A percentile compares a stretch with the other conserved stretches of the same genome.
Evolutionary conservation across 129 eudicot species (phyloP).

Genomic region (Saussurea involucrata): DNA sequence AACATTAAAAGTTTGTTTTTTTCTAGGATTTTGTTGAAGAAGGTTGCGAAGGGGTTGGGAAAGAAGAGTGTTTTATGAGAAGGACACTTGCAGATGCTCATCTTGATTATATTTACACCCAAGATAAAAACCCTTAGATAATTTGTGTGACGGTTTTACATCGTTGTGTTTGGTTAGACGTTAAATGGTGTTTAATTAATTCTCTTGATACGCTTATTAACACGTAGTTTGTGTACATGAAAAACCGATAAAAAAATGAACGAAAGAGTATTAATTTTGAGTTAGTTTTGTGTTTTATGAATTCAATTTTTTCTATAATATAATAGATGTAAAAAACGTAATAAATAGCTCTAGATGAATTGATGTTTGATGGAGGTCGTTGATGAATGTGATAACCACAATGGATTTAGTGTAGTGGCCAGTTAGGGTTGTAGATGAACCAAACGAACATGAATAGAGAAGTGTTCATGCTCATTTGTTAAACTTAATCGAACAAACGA

Average conservation of each 20-base stretch:
- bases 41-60: conserved; percentile 20
- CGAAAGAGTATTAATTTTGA: neutral
- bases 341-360: neutral
- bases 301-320: neutral
- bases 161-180: neutral
- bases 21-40: conserved; percentile 22
- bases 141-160: neutral
- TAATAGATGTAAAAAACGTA: neutral
- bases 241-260: neutral
- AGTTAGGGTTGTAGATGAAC: too few species aligned
- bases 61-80: conserved; percentile 30
- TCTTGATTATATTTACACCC: conserved; percentile 32
- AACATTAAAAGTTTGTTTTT: neutral
- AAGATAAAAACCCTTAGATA: conserved; percentile 22
- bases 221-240: conserved; percentile 14
- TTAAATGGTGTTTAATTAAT: neutral
- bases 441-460: too few species aligned
- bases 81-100: conserved; percentile 29
- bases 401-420: too few species aligned
- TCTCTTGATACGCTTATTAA: neutral
- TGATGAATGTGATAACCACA: too few species aligned
- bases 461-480: too few species aligned
- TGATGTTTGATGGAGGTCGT: neutral
- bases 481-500: too few species aligned
- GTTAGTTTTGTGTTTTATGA: neutral